Evolutionary conservation across 164 flowering plant species (phyloP).

Genomic region (Vitis labrusca): DNA sequence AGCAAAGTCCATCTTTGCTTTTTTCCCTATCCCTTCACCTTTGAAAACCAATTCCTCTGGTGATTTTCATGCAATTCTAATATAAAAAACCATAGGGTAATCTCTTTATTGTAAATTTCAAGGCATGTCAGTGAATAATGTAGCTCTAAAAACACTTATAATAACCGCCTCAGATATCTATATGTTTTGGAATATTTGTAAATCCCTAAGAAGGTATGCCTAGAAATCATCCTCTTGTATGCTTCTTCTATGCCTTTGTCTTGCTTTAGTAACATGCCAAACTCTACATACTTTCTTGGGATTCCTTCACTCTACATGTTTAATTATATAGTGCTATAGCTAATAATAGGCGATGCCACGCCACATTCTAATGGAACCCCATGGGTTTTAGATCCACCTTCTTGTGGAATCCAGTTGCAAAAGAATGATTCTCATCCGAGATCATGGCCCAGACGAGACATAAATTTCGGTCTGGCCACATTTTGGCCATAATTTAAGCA

Average conservation of each 20-base stretch:
- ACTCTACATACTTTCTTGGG: conserved; percentile 58
- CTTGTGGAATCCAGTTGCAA: neutral
- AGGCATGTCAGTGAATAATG: conserved; percentile 28
- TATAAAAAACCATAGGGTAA: conserved; percentile 6
- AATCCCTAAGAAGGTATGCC: conserved; percentile 53
- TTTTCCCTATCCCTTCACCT: conserved; percentile 15
- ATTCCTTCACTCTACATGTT: conserved; percentile 40
- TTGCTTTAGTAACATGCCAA: conserved; percentile 69
- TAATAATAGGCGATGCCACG: neutral
- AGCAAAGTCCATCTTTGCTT: conserved; percentile 22
- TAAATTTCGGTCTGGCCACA: too few relatives aligned
- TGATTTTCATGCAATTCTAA: conserved; percentile 40
- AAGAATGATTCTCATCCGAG: too few relatives aligned
- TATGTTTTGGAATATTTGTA: conserved; percentile 38
- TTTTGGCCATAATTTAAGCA: too few relatives aligned
- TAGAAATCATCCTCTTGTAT: conserved; percentile 23
- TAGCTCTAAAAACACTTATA: conserved; percentile 7
- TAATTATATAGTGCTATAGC: conserved; percentile 6
- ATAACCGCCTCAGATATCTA: conserved; percentile 21
- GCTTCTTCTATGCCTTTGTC: conserved; percentile 37
- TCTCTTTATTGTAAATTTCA: conserved; percentile 24
- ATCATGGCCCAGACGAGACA: too few relatives aligned
- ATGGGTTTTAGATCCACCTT: neutral
- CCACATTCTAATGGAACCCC: too few relatives aligned
- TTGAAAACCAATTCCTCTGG: conserved; percentile 12